Evolutionary conservation across 1,139 yeast species (phyloP).

Genomic region (Taphrina betulina): DNA sequence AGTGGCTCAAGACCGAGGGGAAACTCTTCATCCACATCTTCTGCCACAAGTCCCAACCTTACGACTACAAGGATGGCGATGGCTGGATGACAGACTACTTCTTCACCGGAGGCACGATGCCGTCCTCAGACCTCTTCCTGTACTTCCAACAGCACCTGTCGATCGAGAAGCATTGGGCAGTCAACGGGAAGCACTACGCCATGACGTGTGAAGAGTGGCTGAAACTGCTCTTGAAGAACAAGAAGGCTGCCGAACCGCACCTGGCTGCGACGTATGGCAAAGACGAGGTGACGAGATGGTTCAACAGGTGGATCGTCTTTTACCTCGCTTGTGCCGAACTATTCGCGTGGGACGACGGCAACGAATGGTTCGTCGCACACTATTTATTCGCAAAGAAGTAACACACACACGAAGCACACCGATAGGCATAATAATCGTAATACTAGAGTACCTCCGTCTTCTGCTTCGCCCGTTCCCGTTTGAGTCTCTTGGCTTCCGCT

Average conservation of each 20-base stretch:
- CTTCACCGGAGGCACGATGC: constrained; percentile 34
- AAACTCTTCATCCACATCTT: constrained; percentile 32
- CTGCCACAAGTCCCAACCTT: constrained; percentile 32
- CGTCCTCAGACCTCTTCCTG: constrained; percentile 29
- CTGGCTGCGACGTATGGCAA: constrained; percentile 27
- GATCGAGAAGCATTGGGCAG: constrained; percentile 32
- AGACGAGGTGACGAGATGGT: constrained; percentile 29
- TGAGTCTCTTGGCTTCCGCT: constrained; percentile 17
- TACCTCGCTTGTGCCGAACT: constrained; percentile 33
- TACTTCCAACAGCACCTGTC: constrained; percentile 31
- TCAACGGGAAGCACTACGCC: constrained; percentile 33
- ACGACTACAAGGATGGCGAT: constrained; percentile 32
- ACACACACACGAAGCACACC: not conserved
- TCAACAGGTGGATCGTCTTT: constrained; percentile 32
- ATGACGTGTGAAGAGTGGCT: constrained; percentile 33
- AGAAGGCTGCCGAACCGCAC: constrained; percentile 26
- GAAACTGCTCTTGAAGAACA: constrained; percentile 25
- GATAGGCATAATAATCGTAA: too few species aligned
- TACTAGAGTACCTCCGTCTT: not conserved
- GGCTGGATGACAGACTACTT: constrained; percentile 34
- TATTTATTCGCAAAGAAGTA: constrained; percentile 29
- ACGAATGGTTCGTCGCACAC: constrained; percentile 33
- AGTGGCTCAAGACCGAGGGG: constrained; percentile 31
- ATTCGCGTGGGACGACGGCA: constrained; percentile 31
- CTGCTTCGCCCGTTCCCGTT: not conserved